These are phyloP conservation scores for Mycoemilia scoparia DNA, from an alignment of 192 early-diverging fungal genomes.

Conservation along the genomic window DNA sequence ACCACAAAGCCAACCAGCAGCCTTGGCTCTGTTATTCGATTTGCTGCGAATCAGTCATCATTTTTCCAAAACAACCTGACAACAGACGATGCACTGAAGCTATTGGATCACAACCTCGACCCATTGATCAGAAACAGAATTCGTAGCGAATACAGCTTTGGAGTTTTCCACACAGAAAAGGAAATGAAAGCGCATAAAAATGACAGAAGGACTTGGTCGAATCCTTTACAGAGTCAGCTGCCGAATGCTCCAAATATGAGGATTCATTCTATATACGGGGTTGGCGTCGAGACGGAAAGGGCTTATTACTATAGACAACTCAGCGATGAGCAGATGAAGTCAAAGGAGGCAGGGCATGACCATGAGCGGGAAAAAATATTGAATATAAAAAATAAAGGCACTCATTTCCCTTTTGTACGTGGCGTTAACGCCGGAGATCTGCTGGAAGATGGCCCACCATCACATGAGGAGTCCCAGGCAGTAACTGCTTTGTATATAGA, in stretches of 20 bases:
- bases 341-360: not conserved
- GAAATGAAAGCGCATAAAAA: conserved; percentile 38
- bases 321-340: conserved; percentile 1
- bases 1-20: not conserved
- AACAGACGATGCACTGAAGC: conserved; percentile 25
- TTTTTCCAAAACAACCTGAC: conserved; percentile 14
- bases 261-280: conserved; percentile 70
- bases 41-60: not conserved
- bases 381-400: too few relatives aligned
- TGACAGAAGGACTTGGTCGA: conserved; percentile 53
- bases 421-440: conserved; percentile 1
- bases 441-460: too few relatives aligned
- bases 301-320: conserved; percentile 57
- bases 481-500: too few relatives aligned
- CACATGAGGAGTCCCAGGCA: too few relatives aligned
- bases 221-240: conserved; percentile 54
- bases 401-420: not conserved
- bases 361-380: conserved; percentile 2
- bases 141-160: conserved; percentile 42
- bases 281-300: conserved; percentile 60
- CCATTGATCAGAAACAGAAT: conserved; percentile 31
- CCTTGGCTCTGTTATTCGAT: not conserved
- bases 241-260: conserved; percentile 55
- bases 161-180: conserved; percentile 33
- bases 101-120: conserved; percentile 35